Percentiles rank a stretch among this genome's conserved stretches.
phyloP scores from a whole-genome alignment of 768 basidiomycete genomes.

The Rhizopogon sp. region DNA sequence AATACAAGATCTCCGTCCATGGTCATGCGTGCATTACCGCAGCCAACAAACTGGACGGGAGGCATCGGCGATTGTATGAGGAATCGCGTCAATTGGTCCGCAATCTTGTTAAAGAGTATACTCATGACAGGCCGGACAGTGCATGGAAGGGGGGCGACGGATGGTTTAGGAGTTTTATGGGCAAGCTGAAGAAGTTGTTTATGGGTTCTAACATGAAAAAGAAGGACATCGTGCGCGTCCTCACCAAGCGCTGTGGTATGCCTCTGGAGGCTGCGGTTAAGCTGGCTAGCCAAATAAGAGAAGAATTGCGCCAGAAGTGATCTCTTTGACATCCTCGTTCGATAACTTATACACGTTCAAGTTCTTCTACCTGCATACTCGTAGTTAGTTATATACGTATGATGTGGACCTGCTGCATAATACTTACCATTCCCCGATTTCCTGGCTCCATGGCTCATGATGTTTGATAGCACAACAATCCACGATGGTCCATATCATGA shows the following conservation, averaged over 20 bases:
- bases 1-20: constrained; percentile 20
- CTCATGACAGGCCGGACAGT: neutral
- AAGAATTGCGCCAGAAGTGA: neutral
- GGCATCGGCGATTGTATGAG: constrained; percentile 15
- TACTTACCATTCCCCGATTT: too few species aligned
- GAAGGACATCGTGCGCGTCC: constrained; percentile 19
- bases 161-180: constrained; percentile 19
- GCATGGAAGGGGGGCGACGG: neutral
- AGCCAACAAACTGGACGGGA: constrained; percentile 14
- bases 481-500: too few species aligned
- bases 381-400: too few species aligned
- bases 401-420: too few species aligned
- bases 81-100: constrained; percentile 16
- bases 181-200: constrained; percentile 17
- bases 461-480: too few species aligned
- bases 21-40: constrained; percentile 33
- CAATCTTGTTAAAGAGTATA: constrained; percentile 10
- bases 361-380: too few species aligned
- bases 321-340: neutral
- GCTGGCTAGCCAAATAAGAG: neutral
- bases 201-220: constrained; percentile 6
- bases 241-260: constrained; percentile 23
- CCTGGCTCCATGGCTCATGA: too few species aligned
- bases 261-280: constrained; percentile 16
- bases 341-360: neutral